Conservation (phyloP, 2,329 filamentous ascomycete genomes). For the Diplodia sapinea region DNA sequence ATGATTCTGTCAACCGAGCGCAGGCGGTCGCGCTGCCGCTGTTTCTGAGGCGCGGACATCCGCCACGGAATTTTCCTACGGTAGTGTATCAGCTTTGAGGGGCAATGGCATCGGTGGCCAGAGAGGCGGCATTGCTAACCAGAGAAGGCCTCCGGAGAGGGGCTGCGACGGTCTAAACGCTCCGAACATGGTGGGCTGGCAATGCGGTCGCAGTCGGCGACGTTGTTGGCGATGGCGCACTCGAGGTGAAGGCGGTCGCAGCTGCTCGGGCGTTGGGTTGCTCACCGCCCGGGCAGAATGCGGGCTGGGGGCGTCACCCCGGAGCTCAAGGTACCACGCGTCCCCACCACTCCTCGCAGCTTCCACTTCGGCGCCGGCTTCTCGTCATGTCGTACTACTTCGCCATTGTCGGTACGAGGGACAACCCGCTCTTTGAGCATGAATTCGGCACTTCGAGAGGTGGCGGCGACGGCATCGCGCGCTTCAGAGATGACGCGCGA, state of each 20-base stretch:
- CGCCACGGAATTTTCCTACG: conserved; percentile 94
- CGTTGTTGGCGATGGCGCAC: neutral
- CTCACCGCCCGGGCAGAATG: conserved; percentile 30
- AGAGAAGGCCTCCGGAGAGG: conserved; percentile 48
- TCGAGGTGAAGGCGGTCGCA: neutral
- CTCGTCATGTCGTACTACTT: conserved; percentile 95
- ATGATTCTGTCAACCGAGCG: conserved; percentile 88
- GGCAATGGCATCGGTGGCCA: neutral
- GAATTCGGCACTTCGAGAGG: conserved; percentile 97
- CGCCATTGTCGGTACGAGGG: conserved; percentile 91
- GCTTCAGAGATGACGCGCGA: conserved; percentile 85
- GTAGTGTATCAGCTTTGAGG: conserved; percentile 17
- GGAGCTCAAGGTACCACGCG: conserved; percentile 13
- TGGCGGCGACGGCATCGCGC: conserved; percentile 88
- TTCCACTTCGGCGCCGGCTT: neutral
- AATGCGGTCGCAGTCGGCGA: neutral
- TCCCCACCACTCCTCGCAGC: neutral
- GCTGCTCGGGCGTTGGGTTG: conserved; percentile 9
- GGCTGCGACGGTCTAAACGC: conserved; percentile 49
- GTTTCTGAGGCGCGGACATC: conserved; percentile 88
- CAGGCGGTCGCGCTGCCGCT: conserved; percentile 80
- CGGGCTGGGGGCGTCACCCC: conserved; percentile 1
- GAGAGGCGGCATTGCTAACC: conserved; percentile 36
- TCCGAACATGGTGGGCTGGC: conserved; percentile 46
- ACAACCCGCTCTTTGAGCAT: conserved; percentile 95